Conservation (phyloP, 176 grass and related monocot species). For the Carex scoparia region DNA sequence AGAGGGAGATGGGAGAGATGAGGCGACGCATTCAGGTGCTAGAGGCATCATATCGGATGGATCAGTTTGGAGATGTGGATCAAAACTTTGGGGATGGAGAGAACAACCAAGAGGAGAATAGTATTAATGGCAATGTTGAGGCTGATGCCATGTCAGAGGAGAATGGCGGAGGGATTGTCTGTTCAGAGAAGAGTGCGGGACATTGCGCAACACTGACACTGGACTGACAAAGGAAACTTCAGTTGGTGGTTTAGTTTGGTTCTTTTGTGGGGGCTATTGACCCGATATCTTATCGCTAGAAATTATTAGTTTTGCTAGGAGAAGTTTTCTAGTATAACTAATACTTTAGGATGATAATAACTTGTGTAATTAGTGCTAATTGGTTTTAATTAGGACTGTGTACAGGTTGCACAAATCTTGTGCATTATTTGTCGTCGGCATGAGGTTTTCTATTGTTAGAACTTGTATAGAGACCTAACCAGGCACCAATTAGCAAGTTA, state of each 20-base stretch:
- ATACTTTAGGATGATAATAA: slow-evolving; percentile 2
- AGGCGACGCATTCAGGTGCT: slow-evolving; percentile 47
- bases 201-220: slow-evolving; percentile 20
- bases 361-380: not conserved
- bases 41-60: slow-evolving; percentile 36
- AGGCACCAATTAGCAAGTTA: not conserved
- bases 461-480: slow-evolving; percentile 26
- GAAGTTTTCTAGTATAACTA: not conserved
- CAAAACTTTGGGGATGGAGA: slow-evolving; percentile 20
- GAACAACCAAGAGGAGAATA: slow-evolving; percentile 25
- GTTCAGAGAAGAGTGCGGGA: slow-evolving; percentile 26
- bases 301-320: slow-evolving; percentile 16
- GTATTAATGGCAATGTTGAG: slow-evolving; percentile 21
- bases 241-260: slow-evolving; percentile 7
- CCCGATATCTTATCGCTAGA: not conserved
- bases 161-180: slow-evolving; percentile 12
- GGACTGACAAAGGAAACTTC: not conserved
- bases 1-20: slow-evolving; percentile 71
- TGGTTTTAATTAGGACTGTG: slow-evolving; percentile 22
- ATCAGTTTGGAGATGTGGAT: slow-evolving; percentile 35
- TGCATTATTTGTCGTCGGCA: not conserved
- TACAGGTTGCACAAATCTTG: not conserved
- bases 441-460: not conserved
- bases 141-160: slow-evolving; percentile 25
- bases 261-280: slow-evolving; percentile 8